Conservation (phyloP, 1,284 basidiomycete species). For the Sporisorium reilianum region DNA sequence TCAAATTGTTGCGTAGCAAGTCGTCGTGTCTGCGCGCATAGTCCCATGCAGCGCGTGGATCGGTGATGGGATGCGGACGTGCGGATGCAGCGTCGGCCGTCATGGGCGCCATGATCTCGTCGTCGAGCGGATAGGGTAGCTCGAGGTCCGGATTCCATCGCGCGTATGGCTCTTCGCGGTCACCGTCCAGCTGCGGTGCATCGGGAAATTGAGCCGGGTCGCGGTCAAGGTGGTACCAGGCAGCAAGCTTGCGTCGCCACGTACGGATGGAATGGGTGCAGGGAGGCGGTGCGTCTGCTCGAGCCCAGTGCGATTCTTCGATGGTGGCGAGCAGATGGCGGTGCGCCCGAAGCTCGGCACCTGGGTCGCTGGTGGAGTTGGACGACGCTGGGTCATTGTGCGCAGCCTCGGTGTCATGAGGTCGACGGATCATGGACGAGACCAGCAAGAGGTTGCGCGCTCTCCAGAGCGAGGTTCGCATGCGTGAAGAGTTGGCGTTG, state of each 20-base stretch:
- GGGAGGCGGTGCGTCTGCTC: slow-evolving; percentile 13
- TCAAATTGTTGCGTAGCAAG: slow-evolving; percentile 12
- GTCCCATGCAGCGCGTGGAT: slow-evolving; percentile 24
- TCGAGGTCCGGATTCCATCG: slow-evolving; percentile 42
- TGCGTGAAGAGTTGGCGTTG: slow-evolving; percentile 21
- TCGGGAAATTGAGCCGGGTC: slow-evolving; percentile 22
- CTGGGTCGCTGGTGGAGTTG: neutral
- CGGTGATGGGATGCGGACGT: slow-evolving; percentile 32
- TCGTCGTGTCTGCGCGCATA: slow-evolving; percentile 24
- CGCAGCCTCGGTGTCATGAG: slow-evolving; percentile 1
- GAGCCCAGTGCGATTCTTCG: slow-evolving; percentile 35
- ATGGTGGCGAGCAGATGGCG: slow-evolving; percentile 35
- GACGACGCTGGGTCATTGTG: neutral
- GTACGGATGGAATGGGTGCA: slow-evolving; percentile 22
- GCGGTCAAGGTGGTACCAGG: slow-evolving; percentile 42
- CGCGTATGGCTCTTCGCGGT: slow-evolving; percentile 19
- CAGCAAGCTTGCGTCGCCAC: slow-evolving; percentile 42
- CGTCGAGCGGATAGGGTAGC: slow-evolving; percentile 33
- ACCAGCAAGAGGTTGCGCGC: slow-evolving; percentile 36
- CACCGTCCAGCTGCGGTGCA: neutral
- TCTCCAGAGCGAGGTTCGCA: slow-evolving; percentile 36
- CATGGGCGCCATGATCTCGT: slow-evolving; percentile 29
- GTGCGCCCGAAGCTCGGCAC: slow-evolving; percentile 25
- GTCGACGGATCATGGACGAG: slow-evolving; percentile 25
- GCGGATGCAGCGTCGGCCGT: neutral